Evolutionary conservation across 257 asterid genomes (phyloP).

Genomic region (Solanum etuberosum): DNA sequence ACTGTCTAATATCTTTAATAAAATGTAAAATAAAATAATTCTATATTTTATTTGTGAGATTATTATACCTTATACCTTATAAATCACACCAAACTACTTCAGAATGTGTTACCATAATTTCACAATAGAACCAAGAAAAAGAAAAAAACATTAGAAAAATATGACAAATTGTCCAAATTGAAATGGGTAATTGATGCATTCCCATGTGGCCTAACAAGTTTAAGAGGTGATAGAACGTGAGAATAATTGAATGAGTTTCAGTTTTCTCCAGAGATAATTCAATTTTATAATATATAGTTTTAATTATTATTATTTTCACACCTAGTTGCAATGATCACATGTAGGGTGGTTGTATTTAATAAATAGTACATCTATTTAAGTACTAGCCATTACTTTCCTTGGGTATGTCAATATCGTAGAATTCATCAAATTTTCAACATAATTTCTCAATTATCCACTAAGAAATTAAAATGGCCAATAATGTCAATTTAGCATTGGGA

Average conservation of each 20-base stretch:
- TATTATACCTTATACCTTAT: too few relatives aligned
- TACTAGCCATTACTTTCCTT: background rate
- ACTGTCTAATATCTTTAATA: fast-evolving
- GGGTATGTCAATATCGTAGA: background rate
- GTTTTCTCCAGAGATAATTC: background rate
- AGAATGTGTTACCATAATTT: background rate
- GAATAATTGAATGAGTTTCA: constrained; percentile 1
- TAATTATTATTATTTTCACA: background rate
- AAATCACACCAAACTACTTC: too few relatives aligned
- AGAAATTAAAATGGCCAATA: background rate
- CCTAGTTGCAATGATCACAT: background rate
- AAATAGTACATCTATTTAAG: background rate
- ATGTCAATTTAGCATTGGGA: background rate
- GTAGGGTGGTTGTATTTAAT: background rate
- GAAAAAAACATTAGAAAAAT: background rate
- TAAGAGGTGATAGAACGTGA: background rate
- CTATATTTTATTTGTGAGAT: fast-evolving
- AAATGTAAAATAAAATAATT: too few relatives aligned
- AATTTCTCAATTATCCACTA: background rate
- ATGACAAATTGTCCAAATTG: background rate
- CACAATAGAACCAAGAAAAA: background rate
- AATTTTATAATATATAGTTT: background rate
- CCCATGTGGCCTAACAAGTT: background rate
- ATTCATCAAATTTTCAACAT: background rate
- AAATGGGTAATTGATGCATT: background rate